Evolutionary conservation across 2,329 filamentous ascomycete species (phyloP), one percentile per base, ranked within the genome.

Genomic region (Aspergillus fumigatus): DNA sequence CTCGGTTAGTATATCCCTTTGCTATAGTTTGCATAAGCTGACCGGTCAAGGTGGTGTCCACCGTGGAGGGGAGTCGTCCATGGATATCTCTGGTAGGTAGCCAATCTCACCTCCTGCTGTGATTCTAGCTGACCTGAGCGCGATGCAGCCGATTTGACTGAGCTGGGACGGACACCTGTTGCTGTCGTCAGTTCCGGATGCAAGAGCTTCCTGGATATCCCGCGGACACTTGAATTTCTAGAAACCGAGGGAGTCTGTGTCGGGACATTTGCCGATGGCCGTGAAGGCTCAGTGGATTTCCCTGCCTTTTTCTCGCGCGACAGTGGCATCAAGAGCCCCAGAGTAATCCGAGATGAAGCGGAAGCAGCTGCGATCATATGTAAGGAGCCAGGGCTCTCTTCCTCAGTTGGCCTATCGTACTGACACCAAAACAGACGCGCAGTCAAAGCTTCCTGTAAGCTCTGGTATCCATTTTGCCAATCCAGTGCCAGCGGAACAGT

Each of bases 191-290:
- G 88, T 73, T 91, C 89, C 62, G 94, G 94, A 14, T 95, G 91
- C 77, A 99, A 99, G 77, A 94, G 93, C 60, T 97, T 99, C 73
- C 80, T 99, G 40, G 94, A 99, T 70, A 92, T 97, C 58, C 86
- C 89, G 2, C 83, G 90, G 52, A 99, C 94, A 0, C 80, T 99
- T 4, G 94, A 99, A 77, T 87, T 86, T 65, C 78, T 88, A 3
- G 86, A 88, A 67, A 88, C 86, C 0, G 82, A 88, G 59, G 80
- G 80, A 82, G 92, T 91, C 23, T 82, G 88, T 40, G 92, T 97
- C 1, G 89, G 86, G 3, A 97, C 94, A 2, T 99, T 97, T 77
- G 87, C 91, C 25, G 90, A 96, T 73, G 90, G 89, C 1, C 83
- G 90, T 40, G 75, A 77, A 26, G 88, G 86, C 1, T 76, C 82